Conservation (phyloP, 176 grass and related monocot genomes). For the Oryza coarctata region DNA sequence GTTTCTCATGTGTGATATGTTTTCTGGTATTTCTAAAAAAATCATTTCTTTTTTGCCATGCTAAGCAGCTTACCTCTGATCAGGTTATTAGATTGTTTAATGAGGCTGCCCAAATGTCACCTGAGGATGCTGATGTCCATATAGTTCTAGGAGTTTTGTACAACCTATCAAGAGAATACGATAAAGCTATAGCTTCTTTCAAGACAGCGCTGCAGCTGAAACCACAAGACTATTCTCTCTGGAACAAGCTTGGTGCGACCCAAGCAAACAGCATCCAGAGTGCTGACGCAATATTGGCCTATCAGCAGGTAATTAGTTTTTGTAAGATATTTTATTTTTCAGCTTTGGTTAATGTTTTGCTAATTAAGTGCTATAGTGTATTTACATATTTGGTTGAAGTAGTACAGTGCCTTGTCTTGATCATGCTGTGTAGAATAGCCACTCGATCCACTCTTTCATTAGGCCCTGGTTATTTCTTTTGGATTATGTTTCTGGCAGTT, state of each 20-base stretch:
- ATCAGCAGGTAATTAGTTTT: slow-evolving; percentile 75
- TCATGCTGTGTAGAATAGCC: slow-evolving; percentile 3
- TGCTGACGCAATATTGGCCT: slow-evolving; percentile 91
- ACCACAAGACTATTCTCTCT: slow-evolving; percentile 93
- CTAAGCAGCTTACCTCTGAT: slow-evolving; percentile 32
- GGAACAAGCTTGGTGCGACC: slow-evolving; percentile 99
- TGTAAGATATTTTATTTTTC: slow-evolving; percentile 1
- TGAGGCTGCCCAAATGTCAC: slow-evolving; percentile 90
- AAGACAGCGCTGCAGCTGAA: slow-evolving; percentile 82
- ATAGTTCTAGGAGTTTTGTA: slow-evolving; percentile 96
- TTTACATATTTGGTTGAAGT: slow-evolving; percentile 28
- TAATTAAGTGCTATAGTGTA: not conserved
- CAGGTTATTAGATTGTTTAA: slow-evolving; percentile 93
- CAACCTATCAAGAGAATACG: slow-evolving; percentile 98
- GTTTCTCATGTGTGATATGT: not conserved
- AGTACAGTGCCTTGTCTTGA: not conserved
- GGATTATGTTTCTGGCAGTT: slow-evolving; percentile 9
- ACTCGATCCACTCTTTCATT: not conserved
- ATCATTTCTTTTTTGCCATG: slow-evolving; percentile 29
- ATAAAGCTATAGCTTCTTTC: slow-evolving; percentile 92
- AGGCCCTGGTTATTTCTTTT: slow-evolving; percentile 13
- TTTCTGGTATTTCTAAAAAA: not conserved
- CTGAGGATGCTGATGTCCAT: slow-evolving; percentile 96
- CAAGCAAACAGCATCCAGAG: slow-evolving; percentile 97
- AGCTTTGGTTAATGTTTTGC: slow-evolving; percentile 5